Percentiles rank a stretch among this genome's conserved stretches.
phyloP scores from a whole-genome alignment of 75 land plant species.

The Sequoiadendron giganteum region DNA sequence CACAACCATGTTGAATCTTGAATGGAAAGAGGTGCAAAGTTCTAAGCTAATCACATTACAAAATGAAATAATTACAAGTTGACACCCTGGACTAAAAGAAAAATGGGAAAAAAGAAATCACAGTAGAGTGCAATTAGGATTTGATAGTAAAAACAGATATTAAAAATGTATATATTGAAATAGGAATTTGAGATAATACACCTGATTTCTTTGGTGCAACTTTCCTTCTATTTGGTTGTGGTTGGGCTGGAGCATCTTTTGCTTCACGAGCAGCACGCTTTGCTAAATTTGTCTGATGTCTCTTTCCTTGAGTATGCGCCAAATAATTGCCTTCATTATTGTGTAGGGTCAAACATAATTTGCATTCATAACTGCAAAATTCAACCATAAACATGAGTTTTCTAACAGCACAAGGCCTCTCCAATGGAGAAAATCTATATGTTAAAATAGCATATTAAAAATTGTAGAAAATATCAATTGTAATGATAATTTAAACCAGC shows the following conservation, averaged over 20 bases:
- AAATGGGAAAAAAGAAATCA: background rate
- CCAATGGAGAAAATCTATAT: background rate
- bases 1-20: background rate
- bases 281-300: slow-evolving; percentile 98
- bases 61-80: background rate
- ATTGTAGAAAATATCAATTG: background rate
- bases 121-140: background rate
- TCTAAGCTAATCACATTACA: background rate
- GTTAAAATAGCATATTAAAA: background rate
- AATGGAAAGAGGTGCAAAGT: background rate
- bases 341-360: slow-evolving; percentile 92
- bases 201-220: slow-evolving; percentile 70
- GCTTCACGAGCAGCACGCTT: slow-evolving; percentile 98
- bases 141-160: background rate
- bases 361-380: slow-evolving; percentile 89
- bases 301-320: slow-evolving; percentile 99
- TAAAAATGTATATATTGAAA: background rate
- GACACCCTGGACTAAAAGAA: background rate
- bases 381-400: background rate
- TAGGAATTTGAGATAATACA: slow-evolving; percentile 2
- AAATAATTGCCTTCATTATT: slow-evolving; percentile 98
- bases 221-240: slow-evolving; percentile 93
- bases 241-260: slow-evolving; percentile 96
- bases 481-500: background rate
- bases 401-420: background rate